Conservation (phyloP, 768 basidiomycete genomes). For the Amanita subjunquillea region DNA sequence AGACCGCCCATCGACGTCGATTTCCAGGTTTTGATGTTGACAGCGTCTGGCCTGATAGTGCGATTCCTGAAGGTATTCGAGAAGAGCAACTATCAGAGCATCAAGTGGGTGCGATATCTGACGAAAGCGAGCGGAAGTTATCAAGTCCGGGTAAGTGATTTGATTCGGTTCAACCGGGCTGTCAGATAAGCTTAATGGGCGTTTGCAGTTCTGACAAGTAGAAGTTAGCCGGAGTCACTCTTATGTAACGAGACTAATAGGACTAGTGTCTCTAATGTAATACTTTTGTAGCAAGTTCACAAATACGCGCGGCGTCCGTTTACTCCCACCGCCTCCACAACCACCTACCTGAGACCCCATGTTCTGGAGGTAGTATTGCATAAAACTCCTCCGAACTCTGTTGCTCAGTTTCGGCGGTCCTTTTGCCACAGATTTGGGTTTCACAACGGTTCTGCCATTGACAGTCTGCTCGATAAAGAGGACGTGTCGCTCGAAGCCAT, state of each 20-base stretch:
- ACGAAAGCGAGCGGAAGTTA: conserved; percentile 91
- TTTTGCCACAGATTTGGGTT: conserved; percentile 71
- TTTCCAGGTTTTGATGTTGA: conserved; percentile 99
- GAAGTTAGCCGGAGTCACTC: too few species aligned
- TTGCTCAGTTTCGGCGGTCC: conserved; percentile 16
- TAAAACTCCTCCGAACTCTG: conserved; percentile 21
- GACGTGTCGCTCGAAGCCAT: conserved; percentile 85
- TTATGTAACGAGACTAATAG: not conserved
- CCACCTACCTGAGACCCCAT: conserved; percentile 22
- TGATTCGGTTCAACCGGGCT: not conserved
- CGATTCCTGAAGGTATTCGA: conserved; percentile 98
- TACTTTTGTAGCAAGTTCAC: not conserved
- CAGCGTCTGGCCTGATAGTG: conserved; percentile 90
- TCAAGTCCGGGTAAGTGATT: conserved; percentile 75
- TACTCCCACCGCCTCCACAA: not conserved
- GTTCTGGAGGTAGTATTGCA: conserved; percentile 42
- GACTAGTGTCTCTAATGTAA: not conserved
- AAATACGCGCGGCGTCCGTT: not conserved
- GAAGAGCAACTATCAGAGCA: conserved; percentile 87
- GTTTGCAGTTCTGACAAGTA: not conserved
- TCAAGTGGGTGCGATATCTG: conserved; percentile 94
- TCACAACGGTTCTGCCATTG: conserved; percentile 81
- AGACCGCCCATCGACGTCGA: conserved; percentile 97
- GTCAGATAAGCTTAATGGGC: not conserved
- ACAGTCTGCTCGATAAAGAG: conserved; percentile 84